A percentile compares a stretch with the other conserved stretches of the same genome.
These are phyloP conservation scores for Schwanniomyces polymorphus DNA, from an alignment of 805 yeast species.

Conservation along the genomic window DNA sequence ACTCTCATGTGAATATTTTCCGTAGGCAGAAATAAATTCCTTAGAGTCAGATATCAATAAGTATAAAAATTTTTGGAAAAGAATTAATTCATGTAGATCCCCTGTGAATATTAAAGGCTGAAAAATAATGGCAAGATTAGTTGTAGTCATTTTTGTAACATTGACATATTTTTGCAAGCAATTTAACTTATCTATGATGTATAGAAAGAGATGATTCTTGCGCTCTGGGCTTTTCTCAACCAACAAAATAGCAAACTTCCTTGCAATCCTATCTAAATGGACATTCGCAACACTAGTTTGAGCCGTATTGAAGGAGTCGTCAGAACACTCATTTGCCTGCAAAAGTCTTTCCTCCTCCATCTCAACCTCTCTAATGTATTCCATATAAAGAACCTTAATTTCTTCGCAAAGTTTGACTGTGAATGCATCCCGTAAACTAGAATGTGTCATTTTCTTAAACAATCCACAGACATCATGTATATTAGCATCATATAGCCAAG, in stretches of 20 bases:
- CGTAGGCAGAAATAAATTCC: background rate
- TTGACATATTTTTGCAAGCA: constrained; percentile 14
- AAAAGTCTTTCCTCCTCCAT: constrained; percentile 2
- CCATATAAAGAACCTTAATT: background rate
- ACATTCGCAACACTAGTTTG: constrained; percentile 1
- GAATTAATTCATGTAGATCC: constrained; percentile 12
- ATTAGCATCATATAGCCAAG: constrained; percentile 18
- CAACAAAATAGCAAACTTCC: background rate
- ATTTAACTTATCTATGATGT: constrained; percentile 13
- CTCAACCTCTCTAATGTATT: background rate
- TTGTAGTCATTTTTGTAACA: constrained; percentile 26
- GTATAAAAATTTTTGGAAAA: constrained; percentile 15
- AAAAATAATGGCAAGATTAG: constrained; percentile 29
- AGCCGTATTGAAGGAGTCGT: constrained; percentile 6
- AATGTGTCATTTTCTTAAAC: constrained; percentile 20
- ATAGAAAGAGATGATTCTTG: constrained; percentile 17
- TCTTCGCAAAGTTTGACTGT: constrained; percentile 7
- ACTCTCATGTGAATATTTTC: background rate
- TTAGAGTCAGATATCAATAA: constrained; percentile 15
- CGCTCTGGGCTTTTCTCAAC: constrained; percentile 8
- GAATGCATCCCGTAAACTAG: constrained; percentile 7
- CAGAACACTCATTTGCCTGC: constrained; percentile 7
- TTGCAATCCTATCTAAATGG: constrained; percentile 3
- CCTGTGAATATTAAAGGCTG: constrained; percentile 28
- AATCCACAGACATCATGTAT: constrained; percentile 30